Base-by-base conservation (phyloP, 495 filamentous ascomycete species). In the Poronia punctata region DNA sequence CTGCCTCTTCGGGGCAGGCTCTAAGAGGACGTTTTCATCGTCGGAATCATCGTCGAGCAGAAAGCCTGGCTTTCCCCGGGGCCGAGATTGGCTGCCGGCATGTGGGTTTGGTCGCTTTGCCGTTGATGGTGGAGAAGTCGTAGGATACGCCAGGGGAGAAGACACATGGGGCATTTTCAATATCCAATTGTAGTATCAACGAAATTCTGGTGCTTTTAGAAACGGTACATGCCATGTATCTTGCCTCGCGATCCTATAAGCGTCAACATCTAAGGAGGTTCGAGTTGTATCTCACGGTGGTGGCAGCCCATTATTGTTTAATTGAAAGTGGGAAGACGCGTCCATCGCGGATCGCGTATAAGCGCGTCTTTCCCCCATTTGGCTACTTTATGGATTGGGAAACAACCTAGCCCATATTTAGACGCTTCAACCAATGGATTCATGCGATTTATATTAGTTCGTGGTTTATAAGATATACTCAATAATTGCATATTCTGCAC, bases 141-240 rank as follows among this genome's bases (percentile, higher is more conserved):
- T 58, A 1, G 79, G 76, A 49, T 76, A 76, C n/a, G 61, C 53
- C 11, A 76, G 57, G 15, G 80, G 77, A 11, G 81, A 82, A 2
- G 82, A 83, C 10, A 77, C 70, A 26, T 77, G 65, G 6, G 77
- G 71, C 76, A 86, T 84, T 21, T 61, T 75, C 61, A 31, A 27
- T 4, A 18, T 12, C 37, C 1, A 11, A 22, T 23, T 10, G n/a
- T n/a, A n/a, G n/a, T n/a, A n/a, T n/a, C n/a, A n/a, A n/a, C n/a
- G n/a, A n/a, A n/a, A n/a, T n/a, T n/a, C n/a, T 9, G 11, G 26
- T 4, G 6, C 22, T 20, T 31, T 20, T 12, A 33, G 24, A 20
- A 22, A 17, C 2, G 4, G 26, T 23, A 5, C 16, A 7, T 29
- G 0, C 11, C 12, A 1, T 4, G 10, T 40, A 7, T 24, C 23